Evolutionary conservation across 2,329 filamentous ascomycete genomes (phyloP), one percentile per base, ranked within the genome.

Genomic region (Tolypocladium endophyticum): DNA sequence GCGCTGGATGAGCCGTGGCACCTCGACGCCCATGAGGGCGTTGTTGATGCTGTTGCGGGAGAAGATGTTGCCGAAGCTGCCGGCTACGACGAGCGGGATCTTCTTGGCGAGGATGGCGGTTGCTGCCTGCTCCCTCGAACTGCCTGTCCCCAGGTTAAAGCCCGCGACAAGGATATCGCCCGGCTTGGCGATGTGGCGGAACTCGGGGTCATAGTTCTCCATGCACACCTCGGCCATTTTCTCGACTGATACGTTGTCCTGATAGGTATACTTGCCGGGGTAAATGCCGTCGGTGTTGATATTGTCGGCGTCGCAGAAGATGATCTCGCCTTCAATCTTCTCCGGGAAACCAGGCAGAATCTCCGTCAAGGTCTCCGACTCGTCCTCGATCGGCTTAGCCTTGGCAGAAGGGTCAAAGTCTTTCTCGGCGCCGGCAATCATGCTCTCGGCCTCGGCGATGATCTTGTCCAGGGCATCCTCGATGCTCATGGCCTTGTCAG

Each of bases 271-370:
- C 70, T 92, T 92, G 5, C 90, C 91, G 0, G 92, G 89, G 72
- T 97, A 97, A 71, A 97, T 96, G 58, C 83, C 87, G 69, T 97
- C 93, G 0, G 93, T 97, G 75, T 94, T 90, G 71, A 97, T 85
- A 74, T 96, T 95, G 64, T 82, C 78, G 0, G 83, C 85, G 67
- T 96, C 90, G 70, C 85, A 90, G 74, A 94, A 96, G 55, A 96
- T 80, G 61, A 97, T 95, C 72, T 97, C 90, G 28, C 93, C 93
- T 11, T 81, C 79, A 18, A 97, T 85, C 63, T 85, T 86, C 66
- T 92, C 88, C 0, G 92, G 92, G 71, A 97, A 97, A 41, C 92
- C 92, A 7, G 59, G 50, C 16, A 62, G 61, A 12, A 63, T 60
- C 16, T 67, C 59, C 8, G 63, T 65, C 28, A 62, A 23, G n/a